Evolutionary conservation across 2,329 filamentous ascomycete species (phyloP), one percentile per base, ranked within the genome.

Genomic region (Xylaria hypoxylon): DNA sequence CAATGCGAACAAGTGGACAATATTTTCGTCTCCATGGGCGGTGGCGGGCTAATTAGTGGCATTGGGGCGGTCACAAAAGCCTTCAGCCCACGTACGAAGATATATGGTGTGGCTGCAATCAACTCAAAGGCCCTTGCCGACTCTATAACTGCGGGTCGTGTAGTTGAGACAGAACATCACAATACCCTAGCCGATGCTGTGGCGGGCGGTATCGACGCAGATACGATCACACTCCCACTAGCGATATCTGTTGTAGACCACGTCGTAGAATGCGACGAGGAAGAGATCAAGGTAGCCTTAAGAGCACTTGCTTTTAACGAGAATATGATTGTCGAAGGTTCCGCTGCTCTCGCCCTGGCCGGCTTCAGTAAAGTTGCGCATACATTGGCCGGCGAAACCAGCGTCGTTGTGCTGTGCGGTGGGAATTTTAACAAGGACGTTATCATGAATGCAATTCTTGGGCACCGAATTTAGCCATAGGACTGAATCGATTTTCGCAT

Each of bases 281-380:
- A 24, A 42, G 56, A 59, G 3, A 59, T 59, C 31, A 50, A 48
- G 31, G 15, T 7, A 15, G 56, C 56, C 15, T 50, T 59, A 10
- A 38, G 8, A 26, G 33, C 26, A 28, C 56, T 59, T 6, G 56
- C 56, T 40, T 50, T 50, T 26, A 28, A 59, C 10, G 56, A 59
- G 56, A 59, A 59, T 42, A 13, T 59, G 56, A 50, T 59, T 26
- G 56, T 59, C 5, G 56, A 59, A 19, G 56, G 56, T n/a, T n/a
- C 56, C 6, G 56, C 56, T 28, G 56, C 56, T 42, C 56, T 59
- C 17, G 31, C 56, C 22, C 24, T 59, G 5, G 56, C 56, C 1
- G 56, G 56, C 6, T 59, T 59, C 45, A 50, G 2, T 6, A 50
- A 59, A 17, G 31, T 59, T 40, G 56, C 44, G 31, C 31, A 40